phyloP scores from a whole-genome alignment of 305 asterid genomes.

The Coffea humblotiana region DNA sequence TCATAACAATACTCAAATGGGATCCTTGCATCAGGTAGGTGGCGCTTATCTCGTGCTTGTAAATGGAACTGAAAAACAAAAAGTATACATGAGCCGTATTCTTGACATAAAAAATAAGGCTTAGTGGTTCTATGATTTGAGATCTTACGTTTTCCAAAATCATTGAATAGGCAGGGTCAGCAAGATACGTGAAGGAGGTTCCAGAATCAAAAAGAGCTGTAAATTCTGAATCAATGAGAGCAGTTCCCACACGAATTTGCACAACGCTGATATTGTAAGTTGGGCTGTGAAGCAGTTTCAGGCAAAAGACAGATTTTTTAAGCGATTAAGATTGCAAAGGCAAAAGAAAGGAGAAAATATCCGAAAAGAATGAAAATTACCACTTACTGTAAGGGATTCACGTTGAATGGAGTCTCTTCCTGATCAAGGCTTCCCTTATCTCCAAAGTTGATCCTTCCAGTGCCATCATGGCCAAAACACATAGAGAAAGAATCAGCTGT shows the following conservation, averaged over 20 bases:
- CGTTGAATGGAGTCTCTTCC: slow-evolving; percentile 69
- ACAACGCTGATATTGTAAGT: slow-evolving; percentile 54
- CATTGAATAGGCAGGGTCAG: slow-evolving; percentile 57
- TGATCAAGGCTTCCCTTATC: slow-evolving; percentile 84
- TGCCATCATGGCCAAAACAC: slow-evolving; percentile 79
- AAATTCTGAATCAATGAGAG: slow-evolving; percentile 47
- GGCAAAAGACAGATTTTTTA: slow-evolving; percentile 13
- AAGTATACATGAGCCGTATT: slow-evolving; percentile 8
- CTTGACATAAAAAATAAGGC: background rate
- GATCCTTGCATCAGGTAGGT: slow-evolving; percentile 55
- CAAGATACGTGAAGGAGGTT: slow-evolving; percentile 78
- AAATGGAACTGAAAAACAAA: slow-evolving; percentile 51
- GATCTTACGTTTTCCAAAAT: slow-evolving; percentile 62
- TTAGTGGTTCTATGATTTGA: background rate
- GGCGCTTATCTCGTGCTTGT: slow-evolving; percentile 49
- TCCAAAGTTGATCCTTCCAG: slow-evolving; percentile 74
- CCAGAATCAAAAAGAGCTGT: slow-evolving; percentile 82
- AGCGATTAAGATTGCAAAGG: slow-evolving; percentile 12
- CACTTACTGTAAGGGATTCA: slow-evolving; percentile 64
- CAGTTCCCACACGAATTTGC: slow-evolving; percentile 64
- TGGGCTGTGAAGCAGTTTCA: slow-evolving; percentile 50
- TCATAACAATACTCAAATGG: slow-evolving; percentile 75
- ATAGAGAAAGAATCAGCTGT: slow-evolving; percentile 78
- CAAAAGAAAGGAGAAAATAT: background rate
- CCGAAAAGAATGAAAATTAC: slow-evolving; percentile 9